Evolutionary conservation across 345 rosid genomes (phyloP).

Genomic region (Xanthoceras sorbifolium): DNA sequence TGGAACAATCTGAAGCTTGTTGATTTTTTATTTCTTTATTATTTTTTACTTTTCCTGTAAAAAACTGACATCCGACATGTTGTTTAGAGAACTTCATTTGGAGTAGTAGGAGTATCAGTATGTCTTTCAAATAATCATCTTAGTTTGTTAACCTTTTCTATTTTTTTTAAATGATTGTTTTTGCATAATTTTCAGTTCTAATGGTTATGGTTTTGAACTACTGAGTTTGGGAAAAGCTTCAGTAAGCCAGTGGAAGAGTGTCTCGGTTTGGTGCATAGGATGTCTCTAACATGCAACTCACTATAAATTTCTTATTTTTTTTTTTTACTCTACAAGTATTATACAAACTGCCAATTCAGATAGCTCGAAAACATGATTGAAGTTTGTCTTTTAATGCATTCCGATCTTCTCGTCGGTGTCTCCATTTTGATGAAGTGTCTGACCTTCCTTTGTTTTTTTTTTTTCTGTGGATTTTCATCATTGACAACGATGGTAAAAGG

Average conservation of each 20-base stretch:
- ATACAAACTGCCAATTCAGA: neutral
- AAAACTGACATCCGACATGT: too few species aligned
- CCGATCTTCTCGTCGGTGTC: neutral
- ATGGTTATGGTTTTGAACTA: too few species aligned
- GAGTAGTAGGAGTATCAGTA: too few species aligned
- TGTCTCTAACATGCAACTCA: neutral
- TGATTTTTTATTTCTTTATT: too few species aligned
- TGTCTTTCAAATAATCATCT: too few species aligned
- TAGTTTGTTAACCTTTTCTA: too few species aligned
- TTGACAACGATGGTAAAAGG: slow-evolving; percentile 39
- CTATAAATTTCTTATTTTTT: neutral
- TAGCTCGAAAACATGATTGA: neutral
- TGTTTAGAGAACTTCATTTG: too few species aligned
- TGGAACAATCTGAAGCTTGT: too few species aligned
- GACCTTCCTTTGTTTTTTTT: neutral
- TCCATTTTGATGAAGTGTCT: neutral
- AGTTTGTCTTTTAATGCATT: neutral
- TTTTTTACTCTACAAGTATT: neutral
- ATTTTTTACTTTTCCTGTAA: too few species aligned
- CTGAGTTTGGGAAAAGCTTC: neutral
- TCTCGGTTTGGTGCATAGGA: neutral
- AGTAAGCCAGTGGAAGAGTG: neutral
- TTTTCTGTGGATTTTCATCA: neutral
- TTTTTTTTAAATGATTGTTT: too few species aligned
- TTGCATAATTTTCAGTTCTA: too few species aligned